Conservation (phyloP, 306 rosid species). For the Mimosa pudica region DNA sequence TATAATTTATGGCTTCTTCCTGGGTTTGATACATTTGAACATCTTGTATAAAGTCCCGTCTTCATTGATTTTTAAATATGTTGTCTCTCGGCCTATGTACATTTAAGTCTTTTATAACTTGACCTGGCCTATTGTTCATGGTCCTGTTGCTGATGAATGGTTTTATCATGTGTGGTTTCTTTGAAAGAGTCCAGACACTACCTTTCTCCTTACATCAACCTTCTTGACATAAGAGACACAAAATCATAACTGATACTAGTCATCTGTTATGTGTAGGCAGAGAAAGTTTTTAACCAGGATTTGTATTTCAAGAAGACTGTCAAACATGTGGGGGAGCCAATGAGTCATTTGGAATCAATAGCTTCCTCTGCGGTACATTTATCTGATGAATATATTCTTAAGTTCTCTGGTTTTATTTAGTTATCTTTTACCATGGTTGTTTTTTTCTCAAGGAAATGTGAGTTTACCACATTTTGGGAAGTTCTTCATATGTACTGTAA, state of each 20-base stretch:
- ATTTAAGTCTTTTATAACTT: not conserved
- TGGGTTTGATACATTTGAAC: not conserved
- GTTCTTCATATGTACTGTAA: constrained; percentile 25
- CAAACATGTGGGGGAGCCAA: constrained; percentile 88
- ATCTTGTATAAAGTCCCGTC: not conserved
- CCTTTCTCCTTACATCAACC: not conserved
- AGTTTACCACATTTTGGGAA: constrained; percentile 12
- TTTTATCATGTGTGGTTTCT: not conserved
- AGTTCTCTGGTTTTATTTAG: not conserved
- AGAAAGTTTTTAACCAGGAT: constrained; percentile 92
- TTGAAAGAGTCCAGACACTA: constrained; percentile 4
- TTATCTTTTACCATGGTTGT: not conserved
- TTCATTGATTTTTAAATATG: not conserved
- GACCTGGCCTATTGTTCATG: not conserved
- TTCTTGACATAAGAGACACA: not conserved
- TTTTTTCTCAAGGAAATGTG: constrained; percentile 5
- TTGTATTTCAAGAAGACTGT: constrained; percentile 86
- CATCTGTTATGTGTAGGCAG: constrained; percentile 58
- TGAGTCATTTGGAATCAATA: constrained; percentile 91
- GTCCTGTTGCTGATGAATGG: not conserved
- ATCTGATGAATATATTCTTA: not conserved
- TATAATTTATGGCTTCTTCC: not conserved
- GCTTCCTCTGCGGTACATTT: constrained; percentile 81
- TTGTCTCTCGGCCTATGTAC: not conserved
- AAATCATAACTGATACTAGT: not conserved